Percentiles rank a stretch among this genome's conserved stretches.
Conservation (phyloP, 148 eudicot genomes). For the Mesembryanthemum crystallinum region DNA sequence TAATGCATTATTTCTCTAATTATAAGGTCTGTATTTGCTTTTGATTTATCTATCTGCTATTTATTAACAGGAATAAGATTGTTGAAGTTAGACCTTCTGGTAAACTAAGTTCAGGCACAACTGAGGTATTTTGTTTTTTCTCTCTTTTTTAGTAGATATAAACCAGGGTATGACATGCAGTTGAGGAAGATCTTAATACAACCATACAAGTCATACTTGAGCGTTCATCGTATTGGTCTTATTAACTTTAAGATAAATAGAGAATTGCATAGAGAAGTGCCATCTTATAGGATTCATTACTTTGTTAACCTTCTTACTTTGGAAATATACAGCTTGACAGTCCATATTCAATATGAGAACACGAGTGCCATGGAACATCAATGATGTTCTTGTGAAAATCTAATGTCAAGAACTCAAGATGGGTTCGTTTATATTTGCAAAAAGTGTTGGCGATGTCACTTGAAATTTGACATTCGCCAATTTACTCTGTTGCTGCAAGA, state of each 20-base stretch:
- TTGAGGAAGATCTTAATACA: no score
- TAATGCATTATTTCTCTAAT: neutral
- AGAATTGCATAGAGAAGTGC: neutral
- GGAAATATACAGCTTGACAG: no score
- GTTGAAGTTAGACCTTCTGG: slow-evolving; percentile 58
- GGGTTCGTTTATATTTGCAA: no score
- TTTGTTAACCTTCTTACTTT: neutral
- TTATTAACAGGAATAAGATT: slow-evolving; percentile 50
- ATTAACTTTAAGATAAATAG: neutral
- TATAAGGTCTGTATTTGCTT: neutral
- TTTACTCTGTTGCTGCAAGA: neutral
- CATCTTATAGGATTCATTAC: neutral
- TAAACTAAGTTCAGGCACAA: slow-evolving; percentile 55
- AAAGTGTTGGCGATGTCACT: no score
- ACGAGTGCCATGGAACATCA: no score
- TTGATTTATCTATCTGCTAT: neutral
- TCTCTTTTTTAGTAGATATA: neutral
- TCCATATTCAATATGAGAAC: no score
- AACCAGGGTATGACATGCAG: no score
- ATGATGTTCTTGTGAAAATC: no score
- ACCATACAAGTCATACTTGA: neutral
- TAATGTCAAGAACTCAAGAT: no score
- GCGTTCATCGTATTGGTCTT: neutral
- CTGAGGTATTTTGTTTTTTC: slow-evolving; percentile 51
- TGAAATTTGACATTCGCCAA: neutral